A percentile compares a stretch with the other conserved stretches of the same genome.
These are phyloP conservation scores for Fusarium chaquense DNA, from an alignment of 2,329 filamentous ascomycete genomes.

Conservation along the genomic window DNA sequence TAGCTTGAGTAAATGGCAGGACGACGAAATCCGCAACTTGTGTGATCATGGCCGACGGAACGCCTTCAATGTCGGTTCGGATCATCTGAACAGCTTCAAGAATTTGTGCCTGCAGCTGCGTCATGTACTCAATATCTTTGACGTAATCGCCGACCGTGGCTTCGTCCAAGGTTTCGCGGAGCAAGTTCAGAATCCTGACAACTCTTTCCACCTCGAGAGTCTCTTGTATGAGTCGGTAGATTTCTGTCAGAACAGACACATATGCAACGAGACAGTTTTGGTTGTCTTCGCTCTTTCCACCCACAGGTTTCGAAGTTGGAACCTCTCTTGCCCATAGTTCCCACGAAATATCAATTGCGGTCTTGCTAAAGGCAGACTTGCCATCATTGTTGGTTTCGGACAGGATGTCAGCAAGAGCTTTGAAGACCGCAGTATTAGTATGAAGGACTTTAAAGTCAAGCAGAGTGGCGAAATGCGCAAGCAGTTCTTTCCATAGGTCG, in stretches of 20 bases:
- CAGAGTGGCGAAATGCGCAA: constrained; percentile 75
- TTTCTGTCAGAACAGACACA: constrained; percentile 77
- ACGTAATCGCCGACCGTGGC: constrained; percentile 76
- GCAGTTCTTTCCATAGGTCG: constrained; percentile 79
- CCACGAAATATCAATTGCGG: constrained; percentile 74
- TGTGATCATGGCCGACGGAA: constrained; percentile 75
- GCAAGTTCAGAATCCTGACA: constrained; percentile 75
- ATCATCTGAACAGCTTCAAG: constrained; percentile 76
- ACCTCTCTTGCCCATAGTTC: constrained; percentile 75
- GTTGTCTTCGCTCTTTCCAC: constrained; percentile 68
- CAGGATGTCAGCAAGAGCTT: constrained; percentile 73
- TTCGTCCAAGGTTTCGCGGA: constrained; percentile 77
- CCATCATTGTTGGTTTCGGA: constrained; percentile 60
- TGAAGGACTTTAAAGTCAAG: constrained; percentile 74
- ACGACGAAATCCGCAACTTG: constrained; percentile 78
- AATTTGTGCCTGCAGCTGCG: constrained; percentile 77
- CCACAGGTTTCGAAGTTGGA: constrained; percentile 59
- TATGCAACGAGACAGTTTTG: constrained; percentile 90
- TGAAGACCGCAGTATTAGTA: constrained; percentile 78
- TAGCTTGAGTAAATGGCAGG: constrained; percentile 70
- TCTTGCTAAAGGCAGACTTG: constrained; percentile 60
- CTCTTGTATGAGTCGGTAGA: constrained; percentile 79
- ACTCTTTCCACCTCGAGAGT: constrained; percentile 73
- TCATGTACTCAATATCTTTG: constrained; percentile 78
- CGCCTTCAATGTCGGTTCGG: constrained; percentile 72